Evolutionary conservation across 345 rosid genomes (phyloP).

Genomic region (Heritiera littoralis): DNA sequence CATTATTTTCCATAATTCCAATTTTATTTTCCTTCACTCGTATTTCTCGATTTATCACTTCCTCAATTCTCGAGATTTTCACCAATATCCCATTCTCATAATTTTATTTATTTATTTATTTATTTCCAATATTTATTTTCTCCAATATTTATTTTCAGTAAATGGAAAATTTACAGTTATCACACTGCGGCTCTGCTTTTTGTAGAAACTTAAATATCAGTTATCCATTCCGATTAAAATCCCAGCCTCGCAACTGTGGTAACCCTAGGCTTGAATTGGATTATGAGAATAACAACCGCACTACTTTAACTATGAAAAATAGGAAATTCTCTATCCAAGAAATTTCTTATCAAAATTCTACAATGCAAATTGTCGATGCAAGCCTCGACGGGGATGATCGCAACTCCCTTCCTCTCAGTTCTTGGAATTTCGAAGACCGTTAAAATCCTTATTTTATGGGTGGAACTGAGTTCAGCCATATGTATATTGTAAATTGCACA

Average conservation of each 20-base stretch:
- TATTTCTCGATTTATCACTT: too few relatives aligned
- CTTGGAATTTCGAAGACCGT: too few relatives aligned
- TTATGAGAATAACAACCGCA: not conserved
- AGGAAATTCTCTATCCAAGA: not conserved
- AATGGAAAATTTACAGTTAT: too few relatives aligned
- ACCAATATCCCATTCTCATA: too few relatives aligned
- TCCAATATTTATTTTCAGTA: too few relatives aligned
- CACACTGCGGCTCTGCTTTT: not conserved
- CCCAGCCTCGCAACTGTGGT: not conserved
- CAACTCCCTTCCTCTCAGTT: not conserved
- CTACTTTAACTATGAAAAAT: not conserved
- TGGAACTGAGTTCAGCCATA: not conserved
- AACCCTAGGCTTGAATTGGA: not conserved
- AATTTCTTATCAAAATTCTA: not conserved
- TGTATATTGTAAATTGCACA: not conserved
- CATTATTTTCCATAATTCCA: too few relatives aligned
- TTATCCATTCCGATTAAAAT: not conserved
- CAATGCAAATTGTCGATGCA: not conserved
- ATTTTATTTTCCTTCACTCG: too few relatives aligned
- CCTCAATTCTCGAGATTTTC: too few relatives aligned
- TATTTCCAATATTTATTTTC: too few relatives aligned
- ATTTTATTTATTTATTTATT: too few relatives aligned
- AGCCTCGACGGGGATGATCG: not conserved
- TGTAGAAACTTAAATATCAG: not conserved
- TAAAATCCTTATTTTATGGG: too few relatives aligned